phyloP scores from a whole-genome alignment of 1,284 basidiomycete genomes.

The Gomphus bonarii region DNA sequence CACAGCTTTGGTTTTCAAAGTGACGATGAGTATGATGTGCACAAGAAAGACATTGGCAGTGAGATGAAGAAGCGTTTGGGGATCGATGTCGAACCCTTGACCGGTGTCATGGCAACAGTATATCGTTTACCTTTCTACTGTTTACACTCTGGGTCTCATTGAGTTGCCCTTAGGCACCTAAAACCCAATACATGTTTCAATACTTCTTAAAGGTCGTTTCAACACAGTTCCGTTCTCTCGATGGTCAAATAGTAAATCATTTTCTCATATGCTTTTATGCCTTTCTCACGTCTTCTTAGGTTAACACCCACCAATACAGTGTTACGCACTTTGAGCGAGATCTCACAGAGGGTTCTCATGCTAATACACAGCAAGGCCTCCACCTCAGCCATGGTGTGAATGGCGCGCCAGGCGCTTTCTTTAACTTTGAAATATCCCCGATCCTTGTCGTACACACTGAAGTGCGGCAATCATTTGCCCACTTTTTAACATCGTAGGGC shows the following conservation, averaged over 20 bases:
- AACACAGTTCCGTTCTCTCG: conserved; percentile 80
- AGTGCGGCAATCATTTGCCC: conserved; percentile 87
- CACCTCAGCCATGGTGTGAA: conserved; percentile 72
- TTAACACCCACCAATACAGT: conserved; percentile 86
- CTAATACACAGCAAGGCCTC: conserved; percentile 60
- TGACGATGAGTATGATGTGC: conserved; percentile 67
- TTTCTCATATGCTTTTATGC: neutral
- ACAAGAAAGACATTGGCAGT: conserved; percentile 49
- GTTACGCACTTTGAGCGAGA: conserved; percentile 96
- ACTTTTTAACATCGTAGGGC: conserved; percentile 91
- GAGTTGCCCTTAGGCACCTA: conserved; percentile 36
- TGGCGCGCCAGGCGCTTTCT: conserved; percentile 81
- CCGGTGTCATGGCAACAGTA: conserved; percentile 59
- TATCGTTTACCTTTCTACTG: conserved; percentile 16
- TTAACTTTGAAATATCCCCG: conserved; percentile 98
- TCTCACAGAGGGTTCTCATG: conserved; percentile 47
- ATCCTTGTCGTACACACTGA: conserved; percentile 90
- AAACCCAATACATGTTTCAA: conserved; percentile 85
- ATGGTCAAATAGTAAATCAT: conserved; percentile 54
- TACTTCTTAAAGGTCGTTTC: conserved; percentile 98
- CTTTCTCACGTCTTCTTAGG: conserved; percentile 26
- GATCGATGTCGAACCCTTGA: conserved; percentile 71
- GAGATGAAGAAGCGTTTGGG: conserved; percentile 72
- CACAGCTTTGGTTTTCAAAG: conserved; percentile 78
- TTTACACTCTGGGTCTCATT: conserved; percentile 7